Evolutionary conservation across 2,329 filamentous ascomycete species (phyloP).

Genomic region (Boeremia exigua): DNA sequence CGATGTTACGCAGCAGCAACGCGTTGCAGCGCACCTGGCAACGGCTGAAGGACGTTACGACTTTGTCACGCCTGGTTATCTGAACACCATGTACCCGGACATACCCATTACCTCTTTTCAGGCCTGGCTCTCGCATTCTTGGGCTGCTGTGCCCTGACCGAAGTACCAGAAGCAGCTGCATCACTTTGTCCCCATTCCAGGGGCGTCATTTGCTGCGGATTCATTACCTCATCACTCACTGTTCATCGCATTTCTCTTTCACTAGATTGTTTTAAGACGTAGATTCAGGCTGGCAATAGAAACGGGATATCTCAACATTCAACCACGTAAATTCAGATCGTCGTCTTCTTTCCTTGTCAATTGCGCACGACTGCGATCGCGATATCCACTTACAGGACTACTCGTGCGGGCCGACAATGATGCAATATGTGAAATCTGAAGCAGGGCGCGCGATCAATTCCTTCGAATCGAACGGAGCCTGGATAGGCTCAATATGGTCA

Average conservation of each 20-base stretch:
- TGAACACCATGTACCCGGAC: slow-evolving; percentile 59
- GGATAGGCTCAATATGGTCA: slow-evolving; percentile 4
- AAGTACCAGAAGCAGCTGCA: too few relatives aligned
- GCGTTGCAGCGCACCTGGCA: slow-evolving; percentile 67
- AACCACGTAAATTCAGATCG: neutral
- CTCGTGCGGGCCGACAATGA: slow-evolving; percentile 2
- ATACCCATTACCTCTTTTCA: slow-evolving; percentile 45
- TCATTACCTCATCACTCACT: neutral
- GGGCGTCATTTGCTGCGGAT: neutral
- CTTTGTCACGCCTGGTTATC: slow-evolving; percentile 62
- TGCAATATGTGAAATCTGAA: slow-evolving; percentile 12
- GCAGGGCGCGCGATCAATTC: slow-evolving; percentile 2
- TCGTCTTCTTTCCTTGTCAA: neutral
- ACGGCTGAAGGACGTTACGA: slow-evolving; percentile 73
- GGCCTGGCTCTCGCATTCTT: slow-evolving; percentile 48
- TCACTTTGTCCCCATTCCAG: neutral
- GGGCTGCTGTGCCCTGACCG: slow-evolving; percentile 41
- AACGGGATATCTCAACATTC: neutral
- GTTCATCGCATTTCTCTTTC: too few relatives aligned
- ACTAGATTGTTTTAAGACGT: too few relatives aligned
- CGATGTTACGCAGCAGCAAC: slow-evolving; percentile 46
- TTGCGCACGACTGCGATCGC: neutral
- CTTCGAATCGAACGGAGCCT: neutral
- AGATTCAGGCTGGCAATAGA: too few relatives aligned
- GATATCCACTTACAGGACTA: neutral